Base-by-base conservation (phyloP, 805 yeast species). In the Zygosaccharomyces siamensis region DNA sequence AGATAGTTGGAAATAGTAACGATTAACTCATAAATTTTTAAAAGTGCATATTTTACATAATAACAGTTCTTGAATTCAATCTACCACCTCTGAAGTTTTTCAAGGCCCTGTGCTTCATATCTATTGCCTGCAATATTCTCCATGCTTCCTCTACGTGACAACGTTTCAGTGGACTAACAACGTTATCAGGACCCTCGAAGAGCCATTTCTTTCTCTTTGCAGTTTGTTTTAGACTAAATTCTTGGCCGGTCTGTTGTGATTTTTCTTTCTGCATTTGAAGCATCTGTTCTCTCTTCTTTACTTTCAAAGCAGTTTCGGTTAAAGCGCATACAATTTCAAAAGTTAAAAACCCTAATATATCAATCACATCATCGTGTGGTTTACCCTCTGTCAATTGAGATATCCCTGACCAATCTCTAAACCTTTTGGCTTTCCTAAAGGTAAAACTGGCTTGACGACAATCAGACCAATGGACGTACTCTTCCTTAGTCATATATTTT, bases 391-490 rank as follows among this genome's bases (percentile, higher is more conserved):
- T 84, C 36, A 93, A 70, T 46, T 81, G 84, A 0, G 88, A 70
- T 39, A 92, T 79, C 10, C 93, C 95, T 14, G 96, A 92, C 99
- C 99, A 93, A 60, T 93, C 99, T 61, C 92, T 78, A 64, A 93
- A 93, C 61, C 97, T 73, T 64, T 89, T 89, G n/a, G 86, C 86
- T 65, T 93, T 93, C 57, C 97, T 77, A 61, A 89, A 93, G 1
- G 99, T 93, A 66, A 93, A 93, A 50, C 95, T 84, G 1, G 98
- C 98, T 67, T 93, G 99, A 53, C 99, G 79, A 69, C 99, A 93
- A 62, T 93, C 99, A 10, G 96, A 87, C 97, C 98, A 93, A 65
- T 93, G 99, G 14, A 90, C 99, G 61, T 93, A 93, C 64, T 93
- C 99, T 60, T 93, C 97, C 62, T 83, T 85, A 0, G 99, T 93